Conservation (phyloP, 2,329 filamentous ascomycete genomes). For the Metarhizium anisopliae region DNA sequence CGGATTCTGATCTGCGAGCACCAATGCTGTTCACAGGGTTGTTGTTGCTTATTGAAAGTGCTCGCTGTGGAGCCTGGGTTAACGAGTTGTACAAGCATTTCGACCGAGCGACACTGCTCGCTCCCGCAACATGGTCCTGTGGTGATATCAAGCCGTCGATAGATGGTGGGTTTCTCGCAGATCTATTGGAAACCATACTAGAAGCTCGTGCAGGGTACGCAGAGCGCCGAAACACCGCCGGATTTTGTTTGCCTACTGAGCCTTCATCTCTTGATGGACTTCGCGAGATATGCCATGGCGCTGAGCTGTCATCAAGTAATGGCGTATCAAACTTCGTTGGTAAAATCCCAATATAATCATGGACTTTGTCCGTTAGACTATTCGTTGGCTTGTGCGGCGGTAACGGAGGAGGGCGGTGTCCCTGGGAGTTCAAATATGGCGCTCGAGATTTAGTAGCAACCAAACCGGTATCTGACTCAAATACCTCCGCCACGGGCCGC, state of each 20-base stretch:
- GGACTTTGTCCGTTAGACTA: conserved; percentile 8
- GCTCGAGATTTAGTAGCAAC: neutral
- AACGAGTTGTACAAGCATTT: neutral
- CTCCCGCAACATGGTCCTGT: neutral
- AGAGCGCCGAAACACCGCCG: conserved; percentile 8
- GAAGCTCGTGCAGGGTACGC: conserved; percentile 16
- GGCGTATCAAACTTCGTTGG: conserved; percentile 14
- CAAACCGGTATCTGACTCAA: conserved; percentile 6
- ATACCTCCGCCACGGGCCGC: conserved; percentile 19
- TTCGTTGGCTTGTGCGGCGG: conserved; percentile 9
- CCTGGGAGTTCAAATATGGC: conserved; percentile 2
- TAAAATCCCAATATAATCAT: conserved; percentile 15
- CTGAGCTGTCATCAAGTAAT: conserved; percentile 12
- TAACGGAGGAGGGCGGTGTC: neutral
- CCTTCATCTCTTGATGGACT: conserved; percentile 4
- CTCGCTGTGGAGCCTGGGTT: neutral
- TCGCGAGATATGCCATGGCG: conserved; percentile 7
- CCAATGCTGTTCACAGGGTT: neutral
- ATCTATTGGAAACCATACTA: conserved; percentile 14
- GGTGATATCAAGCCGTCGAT: conserved; percentile 14
- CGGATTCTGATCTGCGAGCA: neutral
- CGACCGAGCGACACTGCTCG: neutral
- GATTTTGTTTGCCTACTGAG: neutral
- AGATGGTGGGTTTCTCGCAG: conserved; percentile 7
- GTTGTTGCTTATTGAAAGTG: neutral